Evolutionary conservation across 164 flowering plant species (phyloP).

Genomic region (Paratinospora sagittata): DNA sequence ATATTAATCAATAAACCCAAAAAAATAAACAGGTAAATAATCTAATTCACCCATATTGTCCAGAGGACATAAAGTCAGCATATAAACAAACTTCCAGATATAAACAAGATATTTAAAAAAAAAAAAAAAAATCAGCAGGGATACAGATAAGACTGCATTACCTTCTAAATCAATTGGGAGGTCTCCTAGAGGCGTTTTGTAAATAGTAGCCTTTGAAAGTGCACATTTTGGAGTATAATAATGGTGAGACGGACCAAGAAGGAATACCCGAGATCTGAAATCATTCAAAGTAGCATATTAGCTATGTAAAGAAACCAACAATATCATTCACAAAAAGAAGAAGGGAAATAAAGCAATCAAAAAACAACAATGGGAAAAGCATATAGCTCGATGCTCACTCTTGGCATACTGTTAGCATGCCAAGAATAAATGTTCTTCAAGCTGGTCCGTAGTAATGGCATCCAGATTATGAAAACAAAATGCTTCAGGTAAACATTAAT

Average conservation of each 20-base stretch:
- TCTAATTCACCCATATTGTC: not conserved
- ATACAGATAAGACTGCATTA: slow-evolving; percentile 19
- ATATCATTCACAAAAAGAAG: not conserved
- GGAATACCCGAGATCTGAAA: slow-evolving; percentile 84
- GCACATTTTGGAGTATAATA: slow-evolving; percentile 96
- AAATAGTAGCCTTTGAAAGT: slow-evolving; percentile 73
- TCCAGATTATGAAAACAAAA: not conserved
- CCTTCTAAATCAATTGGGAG: slow-evolving; percentile 94
- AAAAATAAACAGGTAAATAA: not conserved
- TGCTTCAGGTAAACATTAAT: not conserved
- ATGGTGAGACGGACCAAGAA: slow-evolving; percentile 98
- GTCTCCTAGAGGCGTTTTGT: slow-evolving; percentile 89
- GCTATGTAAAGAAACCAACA: not conserved
- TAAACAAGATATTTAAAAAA: not conserved
- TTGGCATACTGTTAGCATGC: not conserved
- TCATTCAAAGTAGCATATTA: slow-evolving; percentile 8
- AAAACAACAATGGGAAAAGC: not conserved
- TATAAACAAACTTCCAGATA: not conserved
- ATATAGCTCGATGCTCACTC: not conserved
- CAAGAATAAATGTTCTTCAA: not conserved
- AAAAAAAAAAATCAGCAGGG: not conserved
- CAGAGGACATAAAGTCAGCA: not conserved
- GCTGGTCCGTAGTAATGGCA: not conserved
- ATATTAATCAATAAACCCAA: not conserved
- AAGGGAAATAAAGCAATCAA: not conserved